Percentiles rank a stretch among this genome's conserved stretches.
phyloP scores from a whole-genome alignment of 441 rosid species.

The Populus hybrid region DNA sequence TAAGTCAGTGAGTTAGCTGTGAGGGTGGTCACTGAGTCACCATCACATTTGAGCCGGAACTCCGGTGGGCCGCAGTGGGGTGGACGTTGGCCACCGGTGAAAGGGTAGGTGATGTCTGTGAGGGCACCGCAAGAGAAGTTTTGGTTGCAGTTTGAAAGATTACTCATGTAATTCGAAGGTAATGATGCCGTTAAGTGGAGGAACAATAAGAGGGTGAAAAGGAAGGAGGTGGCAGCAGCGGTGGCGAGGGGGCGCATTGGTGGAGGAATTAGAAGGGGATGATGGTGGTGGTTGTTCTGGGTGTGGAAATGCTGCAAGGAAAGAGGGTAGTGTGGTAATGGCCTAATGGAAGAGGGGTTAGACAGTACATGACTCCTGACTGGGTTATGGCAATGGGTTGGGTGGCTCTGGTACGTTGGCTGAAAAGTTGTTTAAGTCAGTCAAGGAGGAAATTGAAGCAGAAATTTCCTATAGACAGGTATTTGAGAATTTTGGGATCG shows the following conservation, averaged over 20 bases:
- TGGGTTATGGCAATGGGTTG: too few species aligned
- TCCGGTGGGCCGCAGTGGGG: slow-evolving; percentile 32
- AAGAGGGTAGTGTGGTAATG: neutral
- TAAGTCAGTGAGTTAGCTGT: slow-evolving; percentile 20
- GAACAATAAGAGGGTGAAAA: slow-evolving; percentile 1
- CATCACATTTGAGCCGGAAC: slow-evolving; percentile 26
- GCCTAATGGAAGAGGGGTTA: neutral
- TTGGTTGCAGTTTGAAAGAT: slow-evolving; percentile 18
- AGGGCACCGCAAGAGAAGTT: slow-evolving; percentile 33
- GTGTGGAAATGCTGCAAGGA: neutral
- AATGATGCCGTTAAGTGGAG: neutral
- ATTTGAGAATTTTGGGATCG: too few species aligned
- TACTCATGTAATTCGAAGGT: neutral
- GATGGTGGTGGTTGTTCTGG: neutral
- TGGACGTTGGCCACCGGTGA: slow-evolving; percentile 39
- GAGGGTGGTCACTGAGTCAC: slow-evolving; percentile 11
- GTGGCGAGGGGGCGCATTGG: slow-evolving; percentile 11
- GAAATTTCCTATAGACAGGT: too few species aligned
- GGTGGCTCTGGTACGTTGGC: too few species aligned
- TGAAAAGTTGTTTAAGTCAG: too few species aligned
- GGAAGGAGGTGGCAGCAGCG: slow-evolving; percentile 1
- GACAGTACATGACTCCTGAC: too few species aligned
- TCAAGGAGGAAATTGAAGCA: too few species aligned
- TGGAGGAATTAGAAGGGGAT: neutral
- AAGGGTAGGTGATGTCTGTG: slow-evolving; percentile 32